Evolutionary conservation across 169 alveolate species (phyloP), one percentile per base, ranked within the genome.

Genomic region (Cryptosporidium baileyi): DNA sequence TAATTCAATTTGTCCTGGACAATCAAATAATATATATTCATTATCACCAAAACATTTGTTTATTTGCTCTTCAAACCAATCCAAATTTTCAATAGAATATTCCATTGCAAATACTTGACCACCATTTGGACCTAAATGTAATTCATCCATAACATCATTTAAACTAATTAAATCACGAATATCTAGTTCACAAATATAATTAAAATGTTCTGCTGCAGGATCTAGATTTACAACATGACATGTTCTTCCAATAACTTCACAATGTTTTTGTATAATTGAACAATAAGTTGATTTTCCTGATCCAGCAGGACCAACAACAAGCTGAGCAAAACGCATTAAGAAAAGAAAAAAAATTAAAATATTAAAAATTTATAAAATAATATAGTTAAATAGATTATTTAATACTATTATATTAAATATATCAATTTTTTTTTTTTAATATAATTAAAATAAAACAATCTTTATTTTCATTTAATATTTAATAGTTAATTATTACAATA

Each of bases 231-330:
- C 94, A 7, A 97, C 96, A 80, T 95, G 94, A 60, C 97, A 94
- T 61, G 88, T 92, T 65, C 98, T 81, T 30, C 95, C 94, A 49
- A 92, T 89, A 59, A 93, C 81, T 63, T 90, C 92, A 61, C 96
- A 96, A 80, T 95, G 96, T 61, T 95, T 98, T 91, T 97, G 96
- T 60, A 97, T 90, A 52, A 91, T 91, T 47, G 95, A 91, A 89
- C 99, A 97, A 90, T 96, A 96, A 19, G 99, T 97, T 38, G 99
- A 95, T 94, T 97, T 95, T 52, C 99, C 99, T 82, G 98, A 94
- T 9, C 99, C 99, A 22, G 99, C 99, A 22, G 99, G 99, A 8
- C 99, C 99, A 63, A 98, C 94, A 28, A 97, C 97, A 61, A 98
- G 90, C 88, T 96, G 97, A 26, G 98, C 99, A 80, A 91, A 95